These are phyloP conservation scores for Globisporangium ultimum DNA, from an alignment of 352 stramenopile genomes.

Conservation along the genomic window DNA sequence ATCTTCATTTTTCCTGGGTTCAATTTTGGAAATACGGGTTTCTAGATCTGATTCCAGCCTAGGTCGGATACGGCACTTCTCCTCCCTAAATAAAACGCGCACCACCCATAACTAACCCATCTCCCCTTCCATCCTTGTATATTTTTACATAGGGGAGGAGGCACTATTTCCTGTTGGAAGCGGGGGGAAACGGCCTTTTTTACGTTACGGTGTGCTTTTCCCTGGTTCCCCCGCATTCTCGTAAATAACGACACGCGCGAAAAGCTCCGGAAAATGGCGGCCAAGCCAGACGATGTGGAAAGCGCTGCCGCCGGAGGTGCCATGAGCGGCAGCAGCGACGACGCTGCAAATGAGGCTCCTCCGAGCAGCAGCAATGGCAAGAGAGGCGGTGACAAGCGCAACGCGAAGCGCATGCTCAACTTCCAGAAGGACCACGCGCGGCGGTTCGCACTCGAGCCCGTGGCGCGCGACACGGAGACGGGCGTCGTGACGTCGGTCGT, in stretches of 20 bases:
- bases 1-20: too few relatives aligned
- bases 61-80: too few relatives aligned
- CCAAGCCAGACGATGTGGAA: too few relatives aligned
- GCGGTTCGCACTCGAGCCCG: slow-evolving; percentile 48
- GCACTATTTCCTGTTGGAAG: too few relatives aligned
- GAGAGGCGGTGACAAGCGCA: neutral
- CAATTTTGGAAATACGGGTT: too few relatives aligned
- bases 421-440: slow-evolving; percentile 50
- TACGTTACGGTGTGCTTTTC: neutral
- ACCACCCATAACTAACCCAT: too few relatives aligned
- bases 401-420: neutral
- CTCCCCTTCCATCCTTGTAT: too few relatives aligned
- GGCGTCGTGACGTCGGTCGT: slow-evolving; percentile 45
- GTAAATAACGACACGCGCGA: neutral
- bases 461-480: slow-evolving; percentile 37
- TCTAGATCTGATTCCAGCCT: too few relatives aligned
- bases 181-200: neutral
- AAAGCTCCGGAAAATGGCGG: too few relatives aligned
- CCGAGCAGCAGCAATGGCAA: neutral
- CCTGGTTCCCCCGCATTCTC: neutral
- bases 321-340: neutral
- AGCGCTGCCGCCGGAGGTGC: too few relatives aligned
- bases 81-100: too few relatives aligned
- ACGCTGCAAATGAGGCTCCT: neutral
- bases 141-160: too few relatives aligned